Evolutionary conservation across 2,329 filamentous ascomycete species (phyloP), one percentile per base, ranked within the genome.

Genomic region (Pseudogymnoascus sp.): DNA sequence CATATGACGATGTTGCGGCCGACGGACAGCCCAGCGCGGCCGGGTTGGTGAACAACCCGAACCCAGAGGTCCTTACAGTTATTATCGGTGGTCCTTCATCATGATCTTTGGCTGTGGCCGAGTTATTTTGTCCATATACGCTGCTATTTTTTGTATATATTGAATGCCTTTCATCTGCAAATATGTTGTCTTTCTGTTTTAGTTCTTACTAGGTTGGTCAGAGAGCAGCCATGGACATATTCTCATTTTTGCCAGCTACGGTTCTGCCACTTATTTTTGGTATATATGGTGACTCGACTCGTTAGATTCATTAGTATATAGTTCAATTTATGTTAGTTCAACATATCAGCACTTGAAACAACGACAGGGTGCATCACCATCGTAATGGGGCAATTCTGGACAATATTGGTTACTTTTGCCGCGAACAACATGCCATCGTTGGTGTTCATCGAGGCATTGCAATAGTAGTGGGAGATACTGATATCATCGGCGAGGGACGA

Each of bases 1-100:
- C 87, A 0, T 90, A 89, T 70, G 88, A 90, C 70, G 87, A 90
- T 73, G 88, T 90, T 9, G 79, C 78, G 21, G 77, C 84, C 3
- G 75, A 74, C n/a, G 75, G 76, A 44, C 82, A 80, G 1, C 70
- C 73, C 3, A 85, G 89, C 71, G 85, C 87, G 74, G 84, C 83
- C 19, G 87, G 87, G 1, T 83, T 82, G 64, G 79, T 89, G 19
- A 83, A 79, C 65, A 85, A 86, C 69, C 37, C 60, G n/a, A 67
- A 61, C 38, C 64, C 64, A 6, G 17, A 56, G 50, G 50, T 56
- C 17, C 17, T 56, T 17, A 56, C 50, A 5, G 50, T 56, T 33
- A 33, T 56, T 33, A 56, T 56, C 26, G 50, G 50, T 56, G 50
- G 50, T 1, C 50, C 50, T 33, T 10, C 50, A 7, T 33, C 10